These are phyloP conservation scores for Pythium brassicae DNA, from an alignment of 352 stramenopile genomes.

Conservation along the genomic window DNA sequence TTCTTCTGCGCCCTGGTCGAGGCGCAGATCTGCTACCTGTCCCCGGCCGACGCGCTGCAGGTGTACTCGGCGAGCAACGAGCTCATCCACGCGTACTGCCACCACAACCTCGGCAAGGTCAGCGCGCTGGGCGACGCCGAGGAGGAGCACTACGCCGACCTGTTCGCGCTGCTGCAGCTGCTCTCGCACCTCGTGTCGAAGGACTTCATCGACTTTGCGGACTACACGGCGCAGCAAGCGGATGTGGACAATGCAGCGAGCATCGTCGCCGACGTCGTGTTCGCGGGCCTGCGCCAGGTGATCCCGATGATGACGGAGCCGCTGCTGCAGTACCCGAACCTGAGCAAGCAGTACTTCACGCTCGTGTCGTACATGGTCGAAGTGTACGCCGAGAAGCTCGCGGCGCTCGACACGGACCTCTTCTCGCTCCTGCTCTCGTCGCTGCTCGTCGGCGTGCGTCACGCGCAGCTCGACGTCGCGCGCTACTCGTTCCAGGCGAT, in stretches of 20 bases:
- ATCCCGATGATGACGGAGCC: conserved; percentile 89
- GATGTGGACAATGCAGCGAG: conserved; percentile 56
- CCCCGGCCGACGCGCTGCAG: conserved; percentile 55
- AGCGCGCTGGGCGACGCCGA: conserved; percentile 59
- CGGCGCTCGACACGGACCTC: conserved; percentile 47
- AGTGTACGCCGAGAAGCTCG: conserved; percentile 80
- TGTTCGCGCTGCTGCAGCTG: conserved; percentile 73
- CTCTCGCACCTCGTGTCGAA: conserved; percentile 78
- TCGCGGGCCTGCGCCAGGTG: conserved; percentile 80
- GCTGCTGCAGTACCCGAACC: conserved; percentile 76
- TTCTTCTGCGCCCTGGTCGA: conserved; percentile 82
- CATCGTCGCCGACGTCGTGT: conserved; percentile 85
- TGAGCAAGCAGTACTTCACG: conserved; percentile 89
- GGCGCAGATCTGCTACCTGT: conserved; percentile 75
- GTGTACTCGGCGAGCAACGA: conserved; percentile 73
- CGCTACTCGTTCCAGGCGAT: conserved; percentile 83
- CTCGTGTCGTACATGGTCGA: conserved; percentile 86
- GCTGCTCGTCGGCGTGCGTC: conserved; percentile 67
- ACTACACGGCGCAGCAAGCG: conserved; percentile 51
- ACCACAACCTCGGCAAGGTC: conserved; percentile 65
- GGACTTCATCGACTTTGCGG: conserved; percentile 85
- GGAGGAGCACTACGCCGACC: conserved; percentile 72
- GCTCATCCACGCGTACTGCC: conserved; percentile 64
- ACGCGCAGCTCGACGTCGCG: conserved; percentile 68
- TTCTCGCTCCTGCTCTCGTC: conserved; percentile 76